Evolutionary conservation across 2,329 filamentous ascomycete genomes (phyloP), one percentile per base, ranked within the genome.

Genomic region (Tolypocladium capitatum): DNA sequence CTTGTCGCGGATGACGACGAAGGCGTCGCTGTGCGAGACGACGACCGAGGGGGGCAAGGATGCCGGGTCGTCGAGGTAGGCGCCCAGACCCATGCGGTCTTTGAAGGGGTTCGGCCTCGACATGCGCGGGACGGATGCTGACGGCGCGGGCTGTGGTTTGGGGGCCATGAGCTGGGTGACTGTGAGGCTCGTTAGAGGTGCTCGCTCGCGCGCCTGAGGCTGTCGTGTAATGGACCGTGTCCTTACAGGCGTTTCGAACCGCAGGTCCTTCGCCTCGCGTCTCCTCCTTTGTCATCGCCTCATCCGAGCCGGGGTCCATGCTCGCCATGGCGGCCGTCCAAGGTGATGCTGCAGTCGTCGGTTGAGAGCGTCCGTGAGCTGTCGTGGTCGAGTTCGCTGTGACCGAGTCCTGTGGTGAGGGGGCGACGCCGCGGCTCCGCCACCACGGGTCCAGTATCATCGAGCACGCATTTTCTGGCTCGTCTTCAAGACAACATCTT

Each of bases 1-100:
- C 51, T 80, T 71, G 68, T 98, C 92, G 56, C 83, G 75, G 62
- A 97, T 86, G 20, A 80, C 76, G 48, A 90, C 84, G 55, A 85
- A 88, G 51, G 80, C 70, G 11, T 78, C 71, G 56, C 78, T 80
- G 65, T 83, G 71, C 56, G 80, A 81, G 54, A 91, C 73, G 20
- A 90, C 76, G 9, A 75, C 68, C 5, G 72, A 75, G 1, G 76
- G 59, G 1, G 81, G 75, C 52, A 80, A 83, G 3, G 74, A 72
- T 43, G 75, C 69, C 0, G 87, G 86, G 35, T 76, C 64, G 16
- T 68, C 60, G 44, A 86, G 80, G 62, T 92, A 92, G 27, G 71
- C 68, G 33, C 78, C 80, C 0, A 92, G 72, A 0, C 74, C 83
- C 57, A 83, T 73, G 45, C 82, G 74, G 47, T 70, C 65, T 16